Percentiles rank a stretch among this genome's conserved stretches.
Conservation (phyloP, 345 rosid species). For the Gossypium thurberi region DNA sequence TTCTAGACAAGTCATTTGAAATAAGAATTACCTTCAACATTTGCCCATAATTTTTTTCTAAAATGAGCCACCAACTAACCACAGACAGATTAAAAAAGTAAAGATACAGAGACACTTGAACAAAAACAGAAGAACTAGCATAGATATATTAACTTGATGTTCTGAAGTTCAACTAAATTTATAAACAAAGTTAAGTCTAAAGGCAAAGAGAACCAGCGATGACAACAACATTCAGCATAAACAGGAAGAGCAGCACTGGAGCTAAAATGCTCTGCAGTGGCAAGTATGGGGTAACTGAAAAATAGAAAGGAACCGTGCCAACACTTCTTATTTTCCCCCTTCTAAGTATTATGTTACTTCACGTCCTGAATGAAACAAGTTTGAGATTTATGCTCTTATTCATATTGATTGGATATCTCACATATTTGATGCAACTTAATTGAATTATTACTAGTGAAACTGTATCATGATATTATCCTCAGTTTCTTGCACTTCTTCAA, state of each 20-base stretch:
- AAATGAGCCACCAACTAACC: background rate
- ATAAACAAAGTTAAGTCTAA: background rate
- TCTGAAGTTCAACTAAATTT: background rate
- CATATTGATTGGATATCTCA: background rate
- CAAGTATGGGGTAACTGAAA: background rate
- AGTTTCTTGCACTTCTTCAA: background rate
- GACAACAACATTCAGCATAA: background rate
- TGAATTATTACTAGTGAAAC: background rate
- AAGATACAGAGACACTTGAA: background rate
- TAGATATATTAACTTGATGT: background rate
- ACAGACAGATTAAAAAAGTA: background rate
- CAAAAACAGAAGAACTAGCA: background rate
- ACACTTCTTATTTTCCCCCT: background rate
- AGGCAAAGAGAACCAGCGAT: background rate
- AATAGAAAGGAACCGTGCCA: background rate
- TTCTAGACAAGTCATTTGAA: background rate
- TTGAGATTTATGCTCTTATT: background rate
- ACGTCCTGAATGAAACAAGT: background rate
- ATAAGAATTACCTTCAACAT: background rate
- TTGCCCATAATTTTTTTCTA: background rate
- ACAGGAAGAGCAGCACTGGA: background rate
- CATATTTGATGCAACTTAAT: background rate
- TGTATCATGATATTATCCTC: background rate
- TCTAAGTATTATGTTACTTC: background rate
- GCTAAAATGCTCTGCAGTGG: background rate